A percentile compares a stretch with the other conserved stretches of the same genome.
These are phyloP conservation scores for Pittosporum tobira DNA, from an alignment of 129 eudicot genomes.

Conservation along the genomic window DNA sequence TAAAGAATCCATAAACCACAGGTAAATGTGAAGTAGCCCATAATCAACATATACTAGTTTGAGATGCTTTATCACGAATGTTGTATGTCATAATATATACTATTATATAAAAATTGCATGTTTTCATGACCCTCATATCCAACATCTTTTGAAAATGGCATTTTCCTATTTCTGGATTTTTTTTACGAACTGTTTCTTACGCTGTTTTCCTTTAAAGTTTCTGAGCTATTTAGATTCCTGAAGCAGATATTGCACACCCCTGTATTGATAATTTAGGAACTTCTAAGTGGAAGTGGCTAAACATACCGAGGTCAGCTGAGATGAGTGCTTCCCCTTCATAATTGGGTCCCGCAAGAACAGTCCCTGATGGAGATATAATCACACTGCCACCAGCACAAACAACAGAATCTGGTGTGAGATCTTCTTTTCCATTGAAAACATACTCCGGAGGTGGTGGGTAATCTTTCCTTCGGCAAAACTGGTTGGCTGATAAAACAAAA, in stretches of 20 bases:
- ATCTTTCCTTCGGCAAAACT: constrained; percentile 87
- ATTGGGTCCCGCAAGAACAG: constrained; percentile 89
- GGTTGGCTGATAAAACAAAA: constrained; percentile 87
- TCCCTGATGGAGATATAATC: constrained; percentile 82
- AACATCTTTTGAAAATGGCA: no score
- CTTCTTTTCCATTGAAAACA: constrained; percentile 55
- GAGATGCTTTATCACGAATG: background rate
- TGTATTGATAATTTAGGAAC: background rate
- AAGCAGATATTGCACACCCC: background rate
- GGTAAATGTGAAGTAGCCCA: no score
- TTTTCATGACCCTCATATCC: no score
- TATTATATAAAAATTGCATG: background rate
- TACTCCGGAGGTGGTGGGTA: constrained; percentile 96
- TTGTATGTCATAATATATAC: background rate
- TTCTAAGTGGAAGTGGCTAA: background rate
- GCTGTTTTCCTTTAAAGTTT: no score
- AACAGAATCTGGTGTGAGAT: constrained; percentile 72
- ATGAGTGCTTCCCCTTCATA: constrained; percentile 90
- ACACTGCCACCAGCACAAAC: constrained; percentile 97
- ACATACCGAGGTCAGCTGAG: constrained; percentile 87
- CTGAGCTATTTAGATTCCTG: no score
- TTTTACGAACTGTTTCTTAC: background rate
- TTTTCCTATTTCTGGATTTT: background rate
- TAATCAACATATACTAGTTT: background rate
- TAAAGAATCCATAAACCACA: no score